Percentiles rank a stretch among this genome's conserved stretches.
Conservation (phyloP, 2,329 filamentous ascomycete species). For the Colletotrichum sp. region DNA sequence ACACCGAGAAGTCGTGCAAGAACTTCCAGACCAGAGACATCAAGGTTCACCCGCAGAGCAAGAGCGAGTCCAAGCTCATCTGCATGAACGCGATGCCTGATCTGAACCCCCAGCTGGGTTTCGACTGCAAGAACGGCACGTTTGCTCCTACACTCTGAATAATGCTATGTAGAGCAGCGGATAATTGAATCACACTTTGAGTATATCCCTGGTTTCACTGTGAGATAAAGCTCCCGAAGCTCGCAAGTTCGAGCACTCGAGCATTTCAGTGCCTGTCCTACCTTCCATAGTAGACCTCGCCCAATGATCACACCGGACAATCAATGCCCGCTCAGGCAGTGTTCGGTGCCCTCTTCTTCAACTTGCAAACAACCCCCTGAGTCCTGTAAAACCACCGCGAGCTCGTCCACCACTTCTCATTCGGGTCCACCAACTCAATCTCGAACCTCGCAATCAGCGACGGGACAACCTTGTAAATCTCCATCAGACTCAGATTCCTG, state of each 20-base stretch:
- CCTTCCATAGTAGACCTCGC: background rate
- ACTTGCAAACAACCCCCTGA: slow-evolving; percentile 23
- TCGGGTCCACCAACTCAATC: slow-evolving; percentile 32
- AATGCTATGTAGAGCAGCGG: background rate
- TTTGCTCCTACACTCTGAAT: background rate
- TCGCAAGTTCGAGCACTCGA: background rate
- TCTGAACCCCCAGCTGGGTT: slow-evolving; percentile 37
- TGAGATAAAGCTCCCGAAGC: background rate
- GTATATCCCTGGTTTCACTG: fast-evolving
- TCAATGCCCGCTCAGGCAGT: background rate
- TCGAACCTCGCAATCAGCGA: slow-evolving; percentile 50
- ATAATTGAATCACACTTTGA: background rate
- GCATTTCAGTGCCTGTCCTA: no score
- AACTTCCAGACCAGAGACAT: slow-evolving; percentile 37
- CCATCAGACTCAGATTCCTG: slow-evolving; percentile 35
- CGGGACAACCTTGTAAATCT: slow-evolving; percentile 41
- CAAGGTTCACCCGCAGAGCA: slow-evolving; percentile 34
- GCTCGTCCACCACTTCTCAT: slow-evolving; percentile 23
- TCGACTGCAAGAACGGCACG: slow-evolving; percentile 38
- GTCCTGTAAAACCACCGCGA: slow-evolving; percentile 24
- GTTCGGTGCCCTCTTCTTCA: slow-evolving; percentile 7
- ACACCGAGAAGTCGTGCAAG: slow-evolving; percentile 41
- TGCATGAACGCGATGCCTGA: slow-evolving; percentile 37
- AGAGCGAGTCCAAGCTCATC: slow-evolving; percentile 31
- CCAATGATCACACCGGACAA: no score